Evolutionary conservation across 768 basidiomycete genomes (phyloP), one percentile per base, ranked within the genome.

Genomic region (Amyloporia xantha): DNA sequence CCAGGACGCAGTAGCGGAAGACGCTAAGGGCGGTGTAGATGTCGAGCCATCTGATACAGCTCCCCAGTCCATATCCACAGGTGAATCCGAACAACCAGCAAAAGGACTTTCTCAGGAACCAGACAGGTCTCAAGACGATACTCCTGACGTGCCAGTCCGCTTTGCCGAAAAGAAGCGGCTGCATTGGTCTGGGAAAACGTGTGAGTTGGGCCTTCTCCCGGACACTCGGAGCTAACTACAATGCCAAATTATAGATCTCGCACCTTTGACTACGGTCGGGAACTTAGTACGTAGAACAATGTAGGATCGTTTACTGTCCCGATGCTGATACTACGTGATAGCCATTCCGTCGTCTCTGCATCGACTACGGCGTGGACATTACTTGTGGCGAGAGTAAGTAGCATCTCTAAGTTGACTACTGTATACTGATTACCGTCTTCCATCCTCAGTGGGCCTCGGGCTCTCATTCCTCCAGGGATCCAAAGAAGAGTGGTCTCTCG

Each of bases 401-500:
- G 20, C 2, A 17, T 26, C 3, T 5, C n/a, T 15, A 21, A 11
- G 28, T 11, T 50, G 1, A 37, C 35, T 35, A 25, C 40, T 19
- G 11, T 13, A 1, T 27, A n/a, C n/a, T 24, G 1, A 11, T 43
- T 45, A 24, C 30, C 7, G 5, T 15, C 33, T 19, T 11, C 17
- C 26, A 12, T 25, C 6, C 42, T 12, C 42, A 88, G 86, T 97
- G 95, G 93, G 91, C 3, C 77, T 99, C n/a, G 85, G 92, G 4
- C 82, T 78, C 37, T 94, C 94, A 2, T 90, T 98, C 64, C 76
- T 96, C 19, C 68, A 74, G 9, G 95, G 91, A 2, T 91, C 91
- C 9, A 86, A 85, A 51, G 90, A 92, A 59, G 95, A 99, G 67
- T 98, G 93, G 92, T 92, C 91, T 0, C 74, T 97, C 2, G 85